Evolutionary conservation across 192 early-diverging fungal genomes (phyloP).

Genomic region (Entomortierella chlamydospora): DNA sequence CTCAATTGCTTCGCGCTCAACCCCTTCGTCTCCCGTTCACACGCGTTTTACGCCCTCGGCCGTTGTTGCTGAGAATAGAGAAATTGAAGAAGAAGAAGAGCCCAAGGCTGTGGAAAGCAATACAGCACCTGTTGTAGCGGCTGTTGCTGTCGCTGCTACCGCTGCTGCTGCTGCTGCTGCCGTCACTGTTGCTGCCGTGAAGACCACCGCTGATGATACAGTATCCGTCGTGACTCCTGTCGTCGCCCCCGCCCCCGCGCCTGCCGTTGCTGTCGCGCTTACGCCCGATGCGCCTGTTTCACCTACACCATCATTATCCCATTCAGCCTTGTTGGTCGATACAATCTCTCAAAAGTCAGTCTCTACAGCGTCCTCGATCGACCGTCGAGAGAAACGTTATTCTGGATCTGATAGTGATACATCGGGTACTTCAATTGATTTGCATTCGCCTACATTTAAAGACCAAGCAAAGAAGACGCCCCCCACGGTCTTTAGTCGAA

Average conservation of each 20-base stretch:
- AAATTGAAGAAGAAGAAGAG: background rate
- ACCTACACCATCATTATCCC: background rate
- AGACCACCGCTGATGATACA: no score
- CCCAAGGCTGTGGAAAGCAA: background rate
- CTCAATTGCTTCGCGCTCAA: slow-evolving; percentile 10
- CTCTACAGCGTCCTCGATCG: slow-evolving; percentile 32
- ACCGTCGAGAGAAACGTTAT: slow-evolving; percentile 30
- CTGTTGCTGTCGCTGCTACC: background rate
- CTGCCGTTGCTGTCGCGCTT: background rate
- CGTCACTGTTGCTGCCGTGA: no score
- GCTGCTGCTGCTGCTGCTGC: slow-evolving; percentile 5
- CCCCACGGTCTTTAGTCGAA: slow-evolving; percentile 23
- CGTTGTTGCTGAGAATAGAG: background rate
- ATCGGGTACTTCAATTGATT: slow-evolving; percentile 46
- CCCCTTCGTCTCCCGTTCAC: slow-evolving; percentile 17
- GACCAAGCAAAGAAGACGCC: slow-evolving; percentile 8
- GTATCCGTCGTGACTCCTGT: background rate
- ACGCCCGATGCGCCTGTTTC: background rate
- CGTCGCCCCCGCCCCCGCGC: background rate
- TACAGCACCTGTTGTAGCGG: background rate
- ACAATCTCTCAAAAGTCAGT: slow-evolving; percentile 48
- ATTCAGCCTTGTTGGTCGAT: slow-evolving; percentile 24
- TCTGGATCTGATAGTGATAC: slow-evolving; percentile 50
- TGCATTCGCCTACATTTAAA: slow-evolving; percentile 43
- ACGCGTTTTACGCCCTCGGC: slow-evolving; percentile 1